Evolutionary conservation across 768 basidiomycete species (phyloP).

Genomic region (Suillus spraguei): DNA sequence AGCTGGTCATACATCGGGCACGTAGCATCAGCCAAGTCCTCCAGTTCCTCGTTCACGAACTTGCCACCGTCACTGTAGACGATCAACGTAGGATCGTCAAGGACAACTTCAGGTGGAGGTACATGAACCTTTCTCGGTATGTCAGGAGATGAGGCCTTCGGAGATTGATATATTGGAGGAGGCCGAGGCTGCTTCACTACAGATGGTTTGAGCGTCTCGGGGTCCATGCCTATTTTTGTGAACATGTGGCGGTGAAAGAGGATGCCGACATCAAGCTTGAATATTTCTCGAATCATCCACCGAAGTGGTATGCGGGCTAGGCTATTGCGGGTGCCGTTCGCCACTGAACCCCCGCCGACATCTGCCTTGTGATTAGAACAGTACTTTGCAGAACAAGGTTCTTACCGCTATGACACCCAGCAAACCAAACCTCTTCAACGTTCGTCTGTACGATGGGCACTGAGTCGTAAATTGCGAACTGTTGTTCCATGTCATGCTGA

Average conservation of each 20-base stretch:
- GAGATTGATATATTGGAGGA: constrained; percentile 38
- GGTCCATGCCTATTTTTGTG: constrained; percentile 47
- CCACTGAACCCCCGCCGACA: constrained; percentile 72
- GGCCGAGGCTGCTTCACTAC: constrained; percentile 23
- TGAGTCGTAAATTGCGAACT: constrained; percentile 34
- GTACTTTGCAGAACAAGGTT: constrained; percentile 2
- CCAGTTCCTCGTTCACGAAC: constrained; percentile 54
- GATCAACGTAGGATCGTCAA: constrained; percentile 16
- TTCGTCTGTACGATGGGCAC: constrained; percentile 44
- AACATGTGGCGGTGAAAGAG: constrained; percentile 53
- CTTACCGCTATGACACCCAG: constrained; percentile 72
- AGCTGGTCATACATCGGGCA: constrained; percentile 61
- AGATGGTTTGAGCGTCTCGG: constrained; percentile 42
- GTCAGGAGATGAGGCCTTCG: constrained; percentile 17
- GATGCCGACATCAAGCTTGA: constrained; percentile 57
- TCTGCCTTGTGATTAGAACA: constrained; percentile 41
- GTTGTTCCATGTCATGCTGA: constrained; percentile 43
- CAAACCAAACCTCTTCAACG: constrained; percentile 81
- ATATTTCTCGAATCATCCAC: constrained; percentile 77
- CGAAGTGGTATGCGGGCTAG: constrained; percentile 73
- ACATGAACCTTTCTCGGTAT: constrained; percentile 17
- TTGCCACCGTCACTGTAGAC: constrained; percentile 21
- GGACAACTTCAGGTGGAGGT: constrained; percentile 21
- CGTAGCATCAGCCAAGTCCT: constrained; percentile 63
- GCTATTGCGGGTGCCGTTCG: constrained; percentile 56